phyloP scores from a whole-genome alignment of 306 rosid genomes.

The Casuarina cunninghamiana region DNA sequence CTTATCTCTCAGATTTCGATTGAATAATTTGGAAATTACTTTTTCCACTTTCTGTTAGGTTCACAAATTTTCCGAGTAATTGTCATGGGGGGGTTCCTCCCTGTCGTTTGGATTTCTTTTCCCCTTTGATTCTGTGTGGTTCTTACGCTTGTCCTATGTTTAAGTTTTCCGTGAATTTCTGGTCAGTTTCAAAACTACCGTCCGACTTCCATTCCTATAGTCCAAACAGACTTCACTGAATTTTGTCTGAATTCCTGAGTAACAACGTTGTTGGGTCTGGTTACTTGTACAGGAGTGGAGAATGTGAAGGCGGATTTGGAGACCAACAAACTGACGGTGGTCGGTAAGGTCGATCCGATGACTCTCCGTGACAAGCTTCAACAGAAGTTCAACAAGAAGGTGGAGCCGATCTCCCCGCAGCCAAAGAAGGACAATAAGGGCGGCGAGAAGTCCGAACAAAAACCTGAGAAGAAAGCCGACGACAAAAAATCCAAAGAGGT shows the following conservation, averaged over 20 bases:
- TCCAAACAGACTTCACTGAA: background rate
- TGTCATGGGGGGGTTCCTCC: background rate
- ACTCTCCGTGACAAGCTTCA: constrained; percentile 48
- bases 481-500: constrained; percentile 67
- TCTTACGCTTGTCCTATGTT: background rate
- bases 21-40: background rate
- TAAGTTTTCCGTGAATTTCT: background rate
- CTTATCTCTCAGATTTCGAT: background rate
- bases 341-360: constrained; percentile 53
- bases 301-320: constrained; percentile 35
- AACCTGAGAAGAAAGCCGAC: constrained; percentile 24
- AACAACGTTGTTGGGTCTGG: constrained; percentile 3
- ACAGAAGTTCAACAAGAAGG: constrained; percentile 54
- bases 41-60: background rate
- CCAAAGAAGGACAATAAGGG: constrained; percentile 53
- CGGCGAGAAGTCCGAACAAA: constrained; percentile 30
- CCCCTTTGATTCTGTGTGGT: background rate
- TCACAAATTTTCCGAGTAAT: background rate
- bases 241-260: background rate
- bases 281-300: constrained; percentile 47
- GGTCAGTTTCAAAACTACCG: background rate
- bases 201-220: background rate
- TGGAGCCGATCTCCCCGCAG: constrained; percentile 53
- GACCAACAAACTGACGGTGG: constrained; percentile 55
- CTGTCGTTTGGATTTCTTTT: background rate